These are phyloP conservation scores for Trichophyton mentagrophytes DNA, from an alignment of 2,329 filamentous ascomycete genomes.

Conservation along the genomic window DNA sequence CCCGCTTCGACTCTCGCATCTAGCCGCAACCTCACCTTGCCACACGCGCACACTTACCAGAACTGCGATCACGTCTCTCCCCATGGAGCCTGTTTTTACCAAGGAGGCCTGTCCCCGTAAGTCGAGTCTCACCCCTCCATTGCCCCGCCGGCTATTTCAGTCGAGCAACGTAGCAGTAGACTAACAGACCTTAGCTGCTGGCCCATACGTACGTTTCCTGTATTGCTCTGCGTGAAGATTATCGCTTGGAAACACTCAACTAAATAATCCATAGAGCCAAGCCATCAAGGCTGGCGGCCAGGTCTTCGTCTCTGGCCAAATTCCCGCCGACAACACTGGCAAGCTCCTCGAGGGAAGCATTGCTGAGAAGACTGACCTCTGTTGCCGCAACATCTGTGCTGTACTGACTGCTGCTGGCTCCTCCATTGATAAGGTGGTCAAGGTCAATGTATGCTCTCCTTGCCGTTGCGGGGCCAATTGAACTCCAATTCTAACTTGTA, in stretches of 20 bases:
- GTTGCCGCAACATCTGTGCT: constrained; percentile 68
- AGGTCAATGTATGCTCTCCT: constrained; percentile 49
- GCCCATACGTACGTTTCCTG: constrained; percentile 31
- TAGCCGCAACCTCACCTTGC: background rate
- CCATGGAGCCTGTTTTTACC: constrained; percentile 28
- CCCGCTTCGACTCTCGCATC: background rate
- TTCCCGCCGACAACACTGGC: constrained; percentile 54
- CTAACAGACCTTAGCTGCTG: constrained; percentile 15
- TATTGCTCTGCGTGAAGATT: background rate
- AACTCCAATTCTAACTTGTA: background rate
- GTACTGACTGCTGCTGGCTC: constrained; percentile 75
- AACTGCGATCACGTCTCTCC: constrained; percentile 23
- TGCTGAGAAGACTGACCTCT: constrained; percentile 55
- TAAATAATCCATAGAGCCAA: constrained; percentile 29
- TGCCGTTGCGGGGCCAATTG: background rate
- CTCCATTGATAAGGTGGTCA: constrained; percentile 66
- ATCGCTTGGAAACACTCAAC: background rate
- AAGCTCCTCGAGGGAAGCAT: constrained; percentile 52
- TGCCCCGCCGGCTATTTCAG: background rate
- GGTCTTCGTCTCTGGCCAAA: constrained; percentile 62
- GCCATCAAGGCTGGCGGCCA: constrained; percentile 56
- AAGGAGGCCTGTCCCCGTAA: constrained; percentile 36
- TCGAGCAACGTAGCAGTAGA: background rate
- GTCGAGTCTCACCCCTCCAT: constrained; percentile 13
- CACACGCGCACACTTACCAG: background rate